A percentile compares a stretch with the other conserved stretches of the same genome.
These are phyloP conservation scores for Alternaria ethzedia DNA, from an alignment of 2,329 filamentous ascomycete genomes.

Conservation along the genomic window DNA sequence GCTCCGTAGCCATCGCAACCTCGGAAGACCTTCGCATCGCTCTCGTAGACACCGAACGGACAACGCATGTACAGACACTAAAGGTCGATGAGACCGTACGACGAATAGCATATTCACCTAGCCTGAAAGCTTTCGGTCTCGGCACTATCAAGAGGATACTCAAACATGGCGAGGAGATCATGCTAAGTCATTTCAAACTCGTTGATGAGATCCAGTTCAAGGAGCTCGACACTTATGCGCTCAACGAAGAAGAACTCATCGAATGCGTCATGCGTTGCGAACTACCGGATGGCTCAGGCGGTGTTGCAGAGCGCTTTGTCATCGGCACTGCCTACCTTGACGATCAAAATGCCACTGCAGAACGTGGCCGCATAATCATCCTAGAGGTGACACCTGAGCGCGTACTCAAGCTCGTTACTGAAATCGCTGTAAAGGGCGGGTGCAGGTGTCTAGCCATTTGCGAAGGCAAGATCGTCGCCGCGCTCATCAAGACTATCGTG, in stretches of 20 bases:
- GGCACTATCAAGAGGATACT: slow-evolving; percentile 83
- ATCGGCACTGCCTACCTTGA: slow-evolving; percentile 85
- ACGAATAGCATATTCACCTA: slow-evolving; percentile 82
- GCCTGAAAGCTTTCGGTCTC: slow-evolving; percentile 81
- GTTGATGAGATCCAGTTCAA: slow-evolving; percentile 91
- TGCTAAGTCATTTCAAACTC: slow-evolving; percentile 82
- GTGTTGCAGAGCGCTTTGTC: slow-evolving; percentile 78
- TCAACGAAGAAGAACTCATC: slow-evolving; percentile 75
- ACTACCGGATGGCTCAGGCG: slow-evolving; percentile 65
- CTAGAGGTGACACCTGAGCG: slow-evolving; percentile 81
- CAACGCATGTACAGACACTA: slow-evolving; percentile 85
- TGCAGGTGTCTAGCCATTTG: slow-evolving; percentile 81
- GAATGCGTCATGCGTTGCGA: slow-evolving; percentile 83
- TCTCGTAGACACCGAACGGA: slow-evolving; percentile 79
- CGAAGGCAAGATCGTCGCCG: slow-evolving; percentile 77
- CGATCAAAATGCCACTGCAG: slow-evolving; percentile 58
- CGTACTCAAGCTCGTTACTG: slow-evolving; percentile 73
- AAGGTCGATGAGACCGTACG: slow-evolving; percentile 82
- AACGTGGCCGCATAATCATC: slow-evolving; percentile 79
- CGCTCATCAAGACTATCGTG: slow-evolving; percentile 83
- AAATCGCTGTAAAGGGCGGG: slow-evolving; percentile 75
- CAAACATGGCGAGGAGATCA: slow-evolving; percentile 71
- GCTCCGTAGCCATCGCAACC: slow-evolving; percentile 81
- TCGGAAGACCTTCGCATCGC: slow-evolving; percentile 78
- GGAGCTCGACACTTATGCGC: slow-evolving; percentile 71